Evolutionary conservation across 73 alveolate genomes (phyloP).

Genomic region (Blepharisma japonicum): DNA sequence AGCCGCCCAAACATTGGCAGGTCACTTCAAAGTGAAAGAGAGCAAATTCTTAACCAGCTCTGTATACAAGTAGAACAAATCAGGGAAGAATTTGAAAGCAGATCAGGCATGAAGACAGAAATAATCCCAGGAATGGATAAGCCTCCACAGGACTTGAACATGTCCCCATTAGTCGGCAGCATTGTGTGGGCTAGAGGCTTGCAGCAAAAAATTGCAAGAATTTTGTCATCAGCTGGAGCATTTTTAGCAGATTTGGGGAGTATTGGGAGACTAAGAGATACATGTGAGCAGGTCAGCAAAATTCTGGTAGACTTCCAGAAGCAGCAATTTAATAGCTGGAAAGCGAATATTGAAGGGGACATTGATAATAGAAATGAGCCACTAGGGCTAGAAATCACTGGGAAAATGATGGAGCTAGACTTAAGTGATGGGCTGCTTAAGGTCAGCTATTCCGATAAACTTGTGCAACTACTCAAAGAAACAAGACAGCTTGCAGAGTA

Average conservation of each 20-base stretch:
- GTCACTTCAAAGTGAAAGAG: constrained; percentile 71
- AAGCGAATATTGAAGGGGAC: constrained; percentile 36
- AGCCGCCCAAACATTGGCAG: constrained; percentile 62
- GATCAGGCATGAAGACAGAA: constrained; percentile 63
- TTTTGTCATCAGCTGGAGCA: constrained; percentile 42
- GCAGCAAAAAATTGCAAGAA: constrained; percentile 58
- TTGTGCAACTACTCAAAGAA: constrained; percentile 90
- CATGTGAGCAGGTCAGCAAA: constrained; percentile 56
- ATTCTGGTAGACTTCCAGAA: constrained; percentile 61
- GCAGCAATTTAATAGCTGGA: constrained; percentile 66
- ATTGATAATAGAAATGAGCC: constrained; percentile 47
- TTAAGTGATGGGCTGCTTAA: constrained; percentile 87
- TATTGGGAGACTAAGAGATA: constrained; percentile 39
- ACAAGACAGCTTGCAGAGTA: constrained; percentile 88
- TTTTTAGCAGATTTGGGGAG: constrained; percentile 66
- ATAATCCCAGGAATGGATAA: constrained; percentile 60
- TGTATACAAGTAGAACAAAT: constrained; percentile 49
- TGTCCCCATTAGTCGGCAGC: constrained; percentile 62
- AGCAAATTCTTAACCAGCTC: constrained; percentile 56
- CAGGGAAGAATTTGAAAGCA: constrained; percentile 70
- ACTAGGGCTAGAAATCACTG: constrained; percentile 62
- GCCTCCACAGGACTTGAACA: constrained; percentile 57
- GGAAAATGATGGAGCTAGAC: constrained; percentile 89
- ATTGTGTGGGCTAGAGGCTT: constrained; percentile 86
- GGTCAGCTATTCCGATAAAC: constrained; percentile 92